Evolutionary conservation across 805 yeast species (phyloP), one percentile per base, ranked within the genome.

Genomic region (Tetrapisispora pingtungensis): DNA sequence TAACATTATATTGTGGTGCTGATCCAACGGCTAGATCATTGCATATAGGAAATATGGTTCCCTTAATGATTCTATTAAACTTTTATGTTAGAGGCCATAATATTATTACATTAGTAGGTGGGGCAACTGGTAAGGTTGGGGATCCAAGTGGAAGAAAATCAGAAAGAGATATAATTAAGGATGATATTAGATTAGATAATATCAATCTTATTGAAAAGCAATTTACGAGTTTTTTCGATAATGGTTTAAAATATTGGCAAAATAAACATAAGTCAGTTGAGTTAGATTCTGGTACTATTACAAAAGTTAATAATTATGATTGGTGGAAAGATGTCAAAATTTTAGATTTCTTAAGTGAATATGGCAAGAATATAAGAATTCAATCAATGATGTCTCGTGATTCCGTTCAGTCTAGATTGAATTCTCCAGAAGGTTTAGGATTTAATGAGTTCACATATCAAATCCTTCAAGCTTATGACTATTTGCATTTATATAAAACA

Each of bases 391-490:
- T 93, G 33, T 84, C 83, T 0, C 72, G 97, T 42, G 97, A 90
- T 47, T 84, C 95, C 7, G 84, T 93, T 12, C 84, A 81, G 57
- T 77, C 79, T 7, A 68, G 98, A 49, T 65, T 93, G 31, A 64
- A 68, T 10, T 72, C 85, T 0, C 80, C 79, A 33, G 74, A 70
- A 18, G 97, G 97, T 0, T 68, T 93, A 42, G 96, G 97, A 0
- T 93, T 83, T 64, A 88, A 90, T 57, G 98, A 93, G 65, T 93
- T 93, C 60, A 75, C 95, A 1, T 93, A 93, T 62, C 98, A 93
- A 58, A 69, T 90, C 17, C 66, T 93, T 45, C 98, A 93, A 63
- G 97, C 96, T 0, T 93, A 77, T 61, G 98, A 93, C 59, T 93
- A 87, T 58, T 87, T 82, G 72, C 87, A 89, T 58, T 66, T 93